phyloP scores from a whole-genome alignment of 1,284 basidiomycete species.

The Boletus smithii region DNA sequence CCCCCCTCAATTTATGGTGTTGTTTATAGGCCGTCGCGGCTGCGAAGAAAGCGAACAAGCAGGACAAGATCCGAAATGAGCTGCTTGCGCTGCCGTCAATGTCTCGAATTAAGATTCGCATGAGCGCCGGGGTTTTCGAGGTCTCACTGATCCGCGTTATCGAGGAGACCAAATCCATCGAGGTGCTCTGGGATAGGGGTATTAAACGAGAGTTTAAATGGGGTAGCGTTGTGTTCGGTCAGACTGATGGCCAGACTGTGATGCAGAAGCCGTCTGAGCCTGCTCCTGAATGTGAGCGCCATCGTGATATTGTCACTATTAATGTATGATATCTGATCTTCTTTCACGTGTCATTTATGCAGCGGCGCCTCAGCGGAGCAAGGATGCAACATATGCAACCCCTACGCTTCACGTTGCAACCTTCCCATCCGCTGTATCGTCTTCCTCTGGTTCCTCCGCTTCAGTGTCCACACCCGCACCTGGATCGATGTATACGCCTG shows the following conservation, averaged over 20 bases:
- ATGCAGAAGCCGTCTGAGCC: conserved; percentile 61
- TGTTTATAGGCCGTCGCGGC: conserved; percentile 59
- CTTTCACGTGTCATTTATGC: conserved; percentile 3
- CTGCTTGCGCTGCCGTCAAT: conserved; percentile 66
- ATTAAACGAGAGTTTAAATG: conserved; percentile 74
- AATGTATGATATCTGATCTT: conserved; percentile 2
- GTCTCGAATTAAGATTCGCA: conserved; percentile 76
- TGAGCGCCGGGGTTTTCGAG: conserved; percentile 75
- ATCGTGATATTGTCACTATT: background rate
- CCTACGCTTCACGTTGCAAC: conserved; percentile 34
- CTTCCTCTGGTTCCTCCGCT: conserved; percentile 26
- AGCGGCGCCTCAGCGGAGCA: conserved; percentile 18
- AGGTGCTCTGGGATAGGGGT: conserved; percentile 77
- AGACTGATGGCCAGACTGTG: conserved; percentile 51
- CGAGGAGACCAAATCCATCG: conserved; percentile 64
- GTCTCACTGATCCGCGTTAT: conserved; percentile 69
- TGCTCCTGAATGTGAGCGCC: conserved; percentile 38
- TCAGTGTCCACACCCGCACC: conserved; percentile 22
- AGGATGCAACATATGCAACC: conserved; percentile 4
- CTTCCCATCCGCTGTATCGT: conserved; percentile 33
- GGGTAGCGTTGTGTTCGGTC: conserved; percentile 71
- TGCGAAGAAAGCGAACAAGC: conserved; percentile 66
- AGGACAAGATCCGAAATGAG: conserved; percentile 61
- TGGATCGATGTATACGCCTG: conserved; percentile 19
- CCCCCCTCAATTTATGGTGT: conserved; percentile 2